Evolutionary conservation across 805 yeast genomes (phyloP).

Genomic region (Myxozyma udenii): DNA sequence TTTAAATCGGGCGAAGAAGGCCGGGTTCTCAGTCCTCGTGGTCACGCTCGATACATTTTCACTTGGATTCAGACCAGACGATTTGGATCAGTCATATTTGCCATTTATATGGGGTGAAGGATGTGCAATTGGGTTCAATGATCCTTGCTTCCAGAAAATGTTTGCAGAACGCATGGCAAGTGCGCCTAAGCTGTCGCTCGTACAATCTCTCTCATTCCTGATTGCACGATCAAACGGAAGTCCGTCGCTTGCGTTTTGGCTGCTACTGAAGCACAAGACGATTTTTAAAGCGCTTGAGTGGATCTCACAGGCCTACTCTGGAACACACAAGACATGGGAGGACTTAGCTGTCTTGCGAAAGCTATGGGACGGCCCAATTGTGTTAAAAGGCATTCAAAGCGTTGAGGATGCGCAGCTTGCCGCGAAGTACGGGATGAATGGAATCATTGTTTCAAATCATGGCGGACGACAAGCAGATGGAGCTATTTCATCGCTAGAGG

Average conservation of each 20-base stretch:
- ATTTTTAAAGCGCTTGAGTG: conserved; percentile 21
- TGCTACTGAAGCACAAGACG: conserved; percentile 4
- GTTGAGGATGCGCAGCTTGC: conserved; percentile 66
- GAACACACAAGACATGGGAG: conserved; percentile 26
- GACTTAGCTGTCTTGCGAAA: conserved; percentile 22
- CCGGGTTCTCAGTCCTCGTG: conserved; percentile 26
- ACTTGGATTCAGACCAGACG: conserved; percentile 34
- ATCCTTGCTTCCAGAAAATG: conserved; percentile 32
- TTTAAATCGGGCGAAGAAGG: conserved; percentile 22
- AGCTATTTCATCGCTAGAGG: conserved; percentile 59
- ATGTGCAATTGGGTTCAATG: conserved; percentile 34
- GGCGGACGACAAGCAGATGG: conserved; percentile 69
- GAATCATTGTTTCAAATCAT: conserved; percentile 71
- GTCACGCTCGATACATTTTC: conserved; percentile 31
- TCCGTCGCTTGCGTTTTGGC: background rate
- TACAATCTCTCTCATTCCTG: conserved; percentile 5
- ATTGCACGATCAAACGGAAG: conserved; percentile 8
- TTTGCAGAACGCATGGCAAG: conserved; percentile 20
- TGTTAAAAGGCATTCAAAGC: conserved; percentile 70
- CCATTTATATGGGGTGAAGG: conserved; percentile 33
- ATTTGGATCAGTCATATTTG: conserved; percentile 32
- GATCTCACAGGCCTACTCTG: conserved; percentile 21
- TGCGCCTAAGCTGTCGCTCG: background rate
- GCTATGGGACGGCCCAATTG: conserved; percentile 33
- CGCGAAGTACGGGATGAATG: conserved; percentile 59